Evolutionary conservation across 345 rosid genomes (phyloP).

Genomic region (Linum usitatissimum): DNA sequence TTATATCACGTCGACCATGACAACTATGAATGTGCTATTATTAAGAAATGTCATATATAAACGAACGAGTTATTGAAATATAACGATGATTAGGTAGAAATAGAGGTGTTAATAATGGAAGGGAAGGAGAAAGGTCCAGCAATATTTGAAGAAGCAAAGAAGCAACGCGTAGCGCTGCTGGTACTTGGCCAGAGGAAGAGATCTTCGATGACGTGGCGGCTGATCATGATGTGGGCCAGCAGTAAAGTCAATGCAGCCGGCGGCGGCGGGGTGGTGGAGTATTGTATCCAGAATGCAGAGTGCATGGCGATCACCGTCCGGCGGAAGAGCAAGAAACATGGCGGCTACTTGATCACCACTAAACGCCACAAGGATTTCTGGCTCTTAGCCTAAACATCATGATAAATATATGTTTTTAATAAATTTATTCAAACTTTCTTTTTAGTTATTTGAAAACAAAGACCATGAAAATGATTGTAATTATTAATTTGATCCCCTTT

Average conservation of each 20-base stretch:
- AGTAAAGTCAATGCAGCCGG: slow-evolving; percentile 6
- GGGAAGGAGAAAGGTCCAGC: slow-evolving; percentile 75
- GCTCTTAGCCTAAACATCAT: slow-evolving; percentile 53
- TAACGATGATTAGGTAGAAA: slow-evolving; percentile 34
- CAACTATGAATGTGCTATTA: too few species aligned
- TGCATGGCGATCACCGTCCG: slow-evolving; percentile 93
- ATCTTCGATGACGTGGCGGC: slow-evolving; percentile 58
- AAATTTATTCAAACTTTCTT: too few species aligned
- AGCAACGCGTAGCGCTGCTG: slow-evolving; percentile 44
- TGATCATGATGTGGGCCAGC: slow-evolving; percentile 70
- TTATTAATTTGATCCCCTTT: too few species aligned
- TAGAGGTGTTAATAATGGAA: slow-evolving; percentile 51
- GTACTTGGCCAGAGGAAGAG: slow-evolving; percentile 69
- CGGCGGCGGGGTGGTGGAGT: slow-evolving; percentile 52
- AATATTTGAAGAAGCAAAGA: slow-evolving; percentile 74
- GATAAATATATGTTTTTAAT: too few species aligned
- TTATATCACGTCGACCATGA: too few species aligned
- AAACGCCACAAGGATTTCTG: slow-evolving; percentile 93
- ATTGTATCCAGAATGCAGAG: slow-evolving; percentile 68
- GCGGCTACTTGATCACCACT: slow-evolving; percentile 88
- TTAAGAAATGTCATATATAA: too few species aligned
- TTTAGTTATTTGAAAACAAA: too few species aligned
- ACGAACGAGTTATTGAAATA: too few species aligned
- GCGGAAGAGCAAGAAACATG: slow-evolving; percentile 64
- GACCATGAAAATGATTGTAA: too few species aligned